Base-by-base conservation (phyloP, 805 yeast species). In the Spathaspora hagerdaliae region DNA sequence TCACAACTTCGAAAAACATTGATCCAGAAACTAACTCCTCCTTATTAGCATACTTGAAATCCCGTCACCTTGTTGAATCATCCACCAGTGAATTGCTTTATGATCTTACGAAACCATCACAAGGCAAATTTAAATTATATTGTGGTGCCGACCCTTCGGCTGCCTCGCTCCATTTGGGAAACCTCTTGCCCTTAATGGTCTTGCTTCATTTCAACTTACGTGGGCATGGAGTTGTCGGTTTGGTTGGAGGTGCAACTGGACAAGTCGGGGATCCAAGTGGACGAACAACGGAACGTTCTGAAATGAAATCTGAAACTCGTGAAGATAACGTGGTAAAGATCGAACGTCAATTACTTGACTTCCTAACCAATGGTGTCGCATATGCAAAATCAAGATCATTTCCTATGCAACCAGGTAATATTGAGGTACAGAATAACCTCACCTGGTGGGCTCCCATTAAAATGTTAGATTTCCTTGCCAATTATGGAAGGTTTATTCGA, bases 141-240 rank as follows among this genome's bases (percentile, higher is more conserved):
- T 85, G 96, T 62, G 99, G 99, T 9, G 97, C 97, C 0, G 99
- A 94, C 59, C 99, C 99, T 1, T 83, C 96, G 0, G 98, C 98
- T 1, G 71, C 60, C 40, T 90, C 97, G 0, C 69, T 94, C 12
- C 99, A 94, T 65, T 65, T 94, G 52, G 99, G 99, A 2, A 94
- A 94, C 56, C 67, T 94, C 43, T 70, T 94, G 31, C 99, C 99
- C 0, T 65, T 94, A 51, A 80, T 94, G 83, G 79, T 88, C 1
- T 66, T 92, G 38, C 68, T 94, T 38, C 97, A 94, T 63, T 90
- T 90, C 63, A 81, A 81, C 50, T 65, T 90, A 31, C 71, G 94
- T 31, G 99, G 99, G 1, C 96, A 90, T 60, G 77, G 79, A 49
- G 80, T 89, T n/a, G 80, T 83, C 6, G 89, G 92, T 0, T 63